Evolutionary conservation across 805 yeast species (phyloP).

Genomic region (Ogataea neopini): DNA sequence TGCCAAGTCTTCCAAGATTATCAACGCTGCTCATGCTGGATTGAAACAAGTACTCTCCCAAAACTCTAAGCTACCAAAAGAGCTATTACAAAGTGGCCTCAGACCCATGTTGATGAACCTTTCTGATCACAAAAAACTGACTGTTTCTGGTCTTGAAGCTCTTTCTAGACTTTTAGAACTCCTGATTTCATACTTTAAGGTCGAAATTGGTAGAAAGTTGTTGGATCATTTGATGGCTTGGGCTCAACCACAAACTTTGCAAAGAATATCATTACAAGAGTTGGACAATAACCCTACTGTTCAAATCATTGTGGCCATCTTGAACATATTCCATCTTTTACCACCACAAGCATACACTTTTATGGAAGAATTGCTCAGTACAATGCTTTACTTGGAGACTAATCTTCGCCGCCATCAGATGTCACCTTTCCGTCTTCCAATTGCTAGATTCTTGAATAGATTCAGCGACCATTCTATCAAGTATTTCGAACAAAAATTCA

Average conservation of each 20-base stretch:
- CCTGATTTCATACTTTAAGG: slow-evolving; percentile 89
- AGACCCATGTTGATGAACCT: slow-evolving; percentile 94
- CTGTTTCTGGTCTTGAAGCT: slow-evolving; percentile 89
- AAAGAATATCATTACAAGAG: slow-evolving; percentile 76
- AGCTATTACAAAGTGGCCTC: slow-evolving; percentile 88
- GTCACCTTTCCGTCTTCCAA: slow-evolving; percentile 90
- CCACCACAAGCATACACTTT: slow-evolving; percentile 93
- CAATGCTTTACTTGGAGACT: slow-evolving; percentile 76
- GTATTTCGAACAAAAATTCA: slow-evolving; percentile 66
- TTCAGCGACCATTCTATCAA: slow-evolving; percentile 74
- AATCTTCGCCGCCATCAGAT: slow-evolving; percentile 79
- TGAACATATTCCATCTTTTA: slow-evolving; percentile 85
- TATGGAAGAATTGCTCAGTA: slow-evolving; percentile 80
- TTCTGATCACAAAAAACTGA: slow-evolving; percentile 88
- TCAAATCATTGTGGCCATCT: slow-evolving; percentile 83
- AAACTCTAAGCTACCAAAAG: slow-evolving; percentile 89
- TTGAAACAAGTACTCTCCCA: slow-evolving; percentile 79
- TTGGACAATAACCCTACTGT: slow-evolving; percentile 79
- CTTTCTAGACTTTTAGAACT: slow-evolving; percentile 83
- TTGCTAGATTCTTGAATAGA: slow-evolving; percentile 81
- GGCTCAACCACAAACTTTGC: slow-evolving; percentile 82
- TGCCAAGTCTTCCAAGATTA: slow-evolving; percentile 80
- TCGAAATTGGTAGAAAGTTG: slow-evolving; percentile 91
- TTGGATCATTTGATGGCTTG: slow-evolving; percentile 94
- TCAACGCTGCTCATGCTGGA: slow-evolving; percentile 92